Evolutionary conservation across 495 filamentous ascomycete genomes (phyloP).

Genomic region (Penicillium taxi): DNA sequence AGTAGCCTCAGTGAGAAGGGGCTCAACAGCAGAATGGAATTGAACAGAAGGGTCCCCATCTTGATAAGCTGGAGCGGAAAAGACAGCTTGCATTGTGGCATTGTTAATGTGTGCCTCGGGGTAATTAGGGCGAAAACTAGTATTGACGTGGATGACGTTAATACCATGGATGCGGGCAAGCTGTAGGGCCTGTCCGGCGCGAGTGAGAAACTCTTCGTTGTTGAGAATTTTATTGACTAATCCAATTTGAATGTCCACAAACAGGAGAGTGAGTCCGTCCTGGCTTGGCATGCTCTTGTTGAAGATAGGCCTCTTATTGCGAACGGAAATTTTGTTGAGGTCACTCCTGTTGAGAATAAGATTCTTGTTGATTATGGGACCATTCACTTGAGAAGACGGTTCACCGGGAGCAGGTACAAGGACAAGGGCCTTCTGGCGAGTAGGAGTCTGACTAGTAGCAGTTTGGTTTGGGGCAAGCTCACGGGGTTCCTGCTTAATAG

Average conservation of each 20-base stretch:
- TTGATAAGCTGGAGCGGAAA: conserved; percentile 12
- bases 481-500: no score
- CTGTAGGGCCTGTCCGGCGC: conserved; percentile 14
- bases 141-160: conserved; percentile 27
- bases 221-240: conserved; percentile 15
- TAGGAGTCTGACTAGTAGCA: no score
- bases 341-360: no score
- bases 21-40: conserved; percentile 20
- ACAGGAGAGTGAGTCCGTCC: conserved; percentile 26
- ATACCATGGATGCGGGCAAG: conserved; percentile 20
- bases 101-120: conserved; percentile 24
- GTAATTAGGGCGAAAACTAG: conserved; percentile 27
- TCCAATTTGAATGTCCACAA: conserved; percentile 32
- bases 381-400: no score
- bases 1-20: conserved; percentile 17
- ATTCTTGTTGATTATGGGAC: no score
- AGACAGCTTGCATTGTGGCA: conserved; percentile 12
- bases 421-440: no score
- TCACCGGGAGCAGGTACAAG: no score
- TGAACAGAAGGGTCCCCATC: conserved; percentile 14
- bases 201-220: conserved; percentile 17
- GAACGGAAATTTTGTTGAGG: no score
- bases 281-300: no score
- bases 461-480: no score
- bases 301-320: no score